Evolutionary conservation across 805 yeast genomes (phyloP), one percentile per base, ranked within the genome.

Genomic region (Pachysolen tannophilus): DNA sequence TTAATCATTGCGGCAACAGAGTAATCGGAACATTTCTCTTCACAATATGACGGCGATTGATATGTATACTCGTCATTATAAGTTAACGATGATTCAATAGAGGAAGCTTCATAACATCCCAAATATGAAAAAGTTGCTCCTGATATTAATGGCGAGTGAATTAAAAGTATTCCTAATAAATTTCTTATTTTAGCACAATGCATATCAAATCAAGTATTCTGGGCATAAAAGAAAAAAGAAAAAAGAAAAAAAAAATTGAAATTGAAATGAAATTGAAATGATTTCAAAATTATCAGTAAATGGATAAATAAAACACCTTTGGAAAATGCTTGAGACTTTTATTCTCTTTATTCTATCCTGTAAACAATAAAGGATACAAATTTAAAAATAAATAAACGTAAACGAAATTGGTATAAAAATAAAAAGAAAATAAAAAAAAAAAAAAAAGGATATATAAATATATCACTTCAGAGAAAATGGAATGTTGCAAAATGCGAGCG

Each of bases 41-140:
- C 60, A 54, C 92, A 81, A 48, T 72, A 60, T 6, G 69, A 61
- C 13, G 75, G 68, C 7, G 86, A 67, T 56, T 82, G 88, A 50
- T 60, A 80, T 2, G 54, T 58, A 52, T 70, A 72, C 3, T 64
- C 47, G 20, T 80, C 83, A 41, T 61, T 52, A 37, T 47, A 51
- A n/a, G 51, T 33, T 45, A 61, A 70, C 9, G 56, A 47, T 14
- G 53, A 44, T 3, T 52, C 56, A 4, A 69, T 44, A n/a, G 52
- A 33, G 19, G 64, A 43, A 7, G 40, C 16, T 21, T 29, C 24
- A 47, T 47, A 64, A 48, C 72, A 66, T 25, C 72, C 69, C n/a
- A 49, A 17, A 29, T 41, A 41, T n/a, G 30, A 9, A 28, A 34
- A 38, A 8, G 25, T 16, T 5, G 18, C 27, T 7, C 17, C 30